These are phyloP conservation scores for Aureobasidium sp. DNA, from an alignment of 2,329 filamentous ascomycete genomes.

Conservation along the genomic window DNA sequence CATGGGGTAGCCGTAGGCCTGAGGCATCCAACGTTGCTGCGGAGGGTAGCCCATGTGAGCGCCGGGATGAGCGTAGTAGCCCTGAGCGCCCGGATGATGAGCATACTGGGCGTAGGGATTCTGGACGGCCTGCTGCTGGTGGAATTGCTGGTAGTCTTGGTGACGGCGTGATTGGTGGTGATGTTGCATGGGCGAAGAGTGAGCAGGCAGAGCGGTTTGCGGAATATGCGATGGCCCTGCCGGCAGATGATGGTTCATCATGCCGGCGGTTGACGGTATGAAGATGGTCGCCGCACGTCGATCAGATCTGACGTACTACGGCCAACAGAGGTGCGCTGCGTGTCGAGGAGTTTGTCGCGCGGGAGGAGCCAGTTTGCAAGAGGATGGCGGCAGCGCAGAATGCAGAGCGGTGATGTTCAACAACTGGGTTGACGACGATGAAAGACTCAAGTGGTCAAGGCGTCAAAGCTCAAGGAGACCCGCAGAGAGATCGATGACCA, in stretches of 20 bases:
- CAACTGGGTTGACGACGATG: conserved; percentile 12
- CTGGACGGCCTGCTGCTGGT: conserved; percentile 30
- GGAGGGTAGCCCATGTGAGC: conserved; percentile 32
- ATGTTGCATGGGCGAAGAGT: conserved; percentile 16
- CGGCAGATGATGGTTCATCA: conserved; percentile 75
- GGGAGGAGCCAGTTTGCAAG: background rate
- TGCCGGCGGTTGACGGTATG: conserved; percentile 46
- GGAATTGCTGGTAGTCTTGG: conserved; percentile 33
- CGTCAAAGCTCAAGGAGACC: conserved; percentile 7
- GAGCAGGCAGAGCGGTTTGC: conserved; percentile 31
- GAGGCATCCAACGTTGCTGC: conserved; percentile 28
- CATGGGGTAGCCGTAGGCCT: conserved; percentile 35
- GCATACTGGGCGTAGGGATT: conserved; percentile 30
- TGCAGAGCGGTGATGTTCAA: conserved; percentile 8
- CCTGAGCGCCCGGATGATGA: conserved; percentile 27
- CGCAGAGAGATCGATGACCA: conserved; percentile 2
- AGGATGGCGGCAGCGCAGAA: conserved; percentile 3
- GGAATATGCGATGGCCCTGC: conserved; percentile 46
- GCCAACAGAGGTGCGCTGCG: conserved; percentile 6
- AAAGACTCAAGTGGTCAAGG: conserved; percentile 12
- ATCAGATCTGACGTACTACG: conserved; percentile 1
- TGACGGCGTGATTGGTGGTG: conserved; percentile 30
- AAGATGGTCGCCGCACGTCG: conserved; percentile 14
- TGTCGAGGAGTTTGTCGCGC: background rate
- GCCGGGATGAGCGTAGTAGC: conserved; percentile 34